Conservation (phyloP, 257 asterid species). For the Nicotiana tabacum region DNA sequence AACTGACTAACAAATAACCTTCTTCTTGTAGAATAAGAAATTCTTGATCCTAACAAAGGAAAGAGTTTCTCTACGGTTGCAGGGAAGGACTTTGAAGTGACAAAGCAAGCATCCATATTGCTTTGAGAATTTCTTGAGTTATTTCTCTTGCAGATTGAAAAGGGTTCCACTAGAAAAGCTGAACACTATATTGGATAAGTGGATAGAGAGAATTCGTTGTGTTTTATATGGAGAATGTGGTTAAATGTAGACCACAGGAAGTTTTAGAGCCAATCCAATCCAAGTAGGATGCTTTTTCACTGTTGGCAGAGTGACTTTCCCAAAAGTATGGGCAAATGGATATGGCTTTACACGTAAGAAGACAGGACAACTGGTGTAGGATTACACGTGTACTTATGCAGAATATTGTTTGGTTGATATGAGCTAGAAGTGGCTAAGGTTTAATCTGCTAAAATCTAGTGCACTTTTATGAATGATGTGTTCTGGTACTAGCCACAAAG, state of each 20-base stretch:
- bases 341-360: constrained; percentile 28
- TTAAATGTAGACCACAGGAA: constrained; percentile 39
- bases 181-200: too few relatives aligned
- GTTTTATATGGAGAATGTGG: constrained; percentile 23
- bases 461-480: constrained; percentile 9
- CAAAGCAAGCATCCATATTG: constrained; percentile 44
- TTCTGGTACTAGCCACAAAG: constrained; percentile 13
- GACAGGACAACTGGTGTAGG: neutral
- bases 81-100: constrained; percentile 43
- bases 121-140: neutral
- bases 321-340: constrained; percentile 25
- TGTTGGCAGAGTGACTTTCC: constrained; percentile 11
- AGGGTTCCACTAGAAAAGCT: neutral
- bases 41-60: constrained; percentile 28
- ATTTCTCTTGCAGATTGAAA: neutral
- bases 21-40: constrained; percentile 22
- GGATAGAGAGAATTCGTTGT: neutral
- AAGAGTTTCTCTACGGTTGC: constrained; percentile 15
- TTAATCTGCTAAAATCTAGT: neutral
- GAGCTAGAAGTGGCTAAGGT: constrained; percentile 10
- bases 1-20: constrained; percentile 10
- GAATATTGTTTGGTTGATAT: neutral
- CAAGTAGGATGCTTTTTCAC: constrained; percentile 24
- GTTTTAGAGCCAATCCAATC: constrained; percentile 30
- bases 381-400: neutral